Conservation (phyloP, 148 eudicot genomes). For the Persicaria tinctoria region DNA sequence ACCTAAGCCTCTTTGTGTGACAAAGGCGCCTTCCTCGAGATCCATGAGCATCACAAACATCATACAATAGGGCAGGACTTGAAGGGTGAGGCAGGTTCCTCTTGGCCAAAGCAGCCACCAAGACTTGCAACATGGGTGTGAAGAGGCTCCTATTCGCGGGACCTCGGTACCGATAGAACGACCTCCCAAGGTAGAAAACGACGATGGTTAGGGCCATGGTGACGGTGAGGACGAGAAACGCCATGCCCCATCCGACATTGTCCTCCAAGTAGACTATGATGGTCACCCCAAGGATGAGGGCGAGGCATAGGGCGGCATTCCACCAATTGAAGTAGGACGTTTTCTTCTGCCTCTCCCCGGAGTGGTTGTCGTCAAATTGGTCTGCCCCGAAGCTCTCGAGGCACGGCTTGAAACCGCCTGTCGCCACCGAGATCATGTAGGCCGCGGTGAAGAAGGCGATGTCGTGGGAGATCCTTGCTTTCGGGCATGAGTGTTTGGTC, state of each 20-base stretch:
- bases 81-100: slow-evolving; percentile 27
- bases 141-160: slow-evolving; percentile 36
- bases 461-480: slow-evolving; percentile 26
- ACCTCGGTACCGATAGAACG: slow-evolving; percentile 32
- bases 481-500: slow-evolving; percentile 8
- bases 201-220: slow-evolving; percentile 25
- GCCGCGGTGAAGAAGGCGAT: slow-evolving; percentile 36
- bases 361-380: slow-evolving; percentile 50
- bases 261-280: slow-evolving; percentile 45
- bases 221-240: slow-evolving; percentile 21
- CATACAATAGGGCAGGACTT: slow-evolving; percentile 29
- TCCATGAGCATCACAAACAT: slow-evolving; percentile 27
- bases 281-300: slow-evolving; percentile 33
- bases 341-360: slow-evolving; percentile 25
- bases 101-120: slow-evolving; percentile 41
- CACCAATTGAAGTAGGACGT: slow-evolving; percentile 48
- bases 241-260: slow-evolving; percentile 40
- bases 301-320: slow-evolving; percentile 29
- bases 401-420: slow-evolving; percentile 58
- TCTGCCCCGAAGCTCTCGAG: slow-evolving; percentile 62
- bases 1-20: slow-evolving; percentile 53
- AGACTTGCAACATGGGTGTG: slow-evolving; percentile 42
- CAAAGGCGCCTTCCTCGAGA: slow-evolving; percentile 32
- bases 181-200: slow-evolving; percentile 34
- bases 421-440: slow-evolving; percentile 48